Evolutionary conservation across 805 yeast genomes (phyloP), one percentile per base, ranked within the genome.

Genomic region (Helenozyma baotianmanensis): DNA sequence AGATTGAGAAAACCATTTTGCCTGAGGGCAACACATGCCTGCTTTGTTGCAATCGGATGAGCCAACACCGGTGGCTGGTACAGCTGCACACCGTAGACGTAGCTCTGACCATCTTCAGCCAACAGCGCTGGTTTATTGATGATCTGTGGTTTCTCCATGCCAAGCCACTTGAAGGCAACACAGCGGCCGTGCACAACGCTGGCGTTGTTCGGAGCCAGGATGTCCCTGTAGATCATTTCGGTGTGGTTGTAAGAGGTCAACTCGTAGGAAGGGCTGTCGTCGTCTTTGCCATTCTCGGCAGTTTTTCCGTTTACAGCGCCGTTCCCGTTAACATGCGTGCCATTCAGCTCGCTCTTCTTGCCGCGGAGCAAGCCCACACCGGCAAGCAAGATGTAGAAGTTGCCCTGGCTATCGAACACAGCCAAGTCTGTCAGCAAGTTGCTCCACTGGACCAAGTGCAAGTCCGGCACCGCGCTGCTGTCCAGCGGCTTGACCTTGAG

Each of bases 371-470:
- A 49, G 3, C 66, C 64, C 3, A 66, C 70, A 2, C 72, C 72
- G 3, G 72, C 66, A 18, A 66, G 38, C 26, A 63, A 43, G 7
- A 67, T 56, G 43, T 58, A 65, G 36, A 67, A 63, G 40, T 80
- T 76, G 2, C 96, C 96, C 23, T 66, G 52, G 14, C 68, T 70
- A 54, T 89, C 97, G 27, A 83, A 68, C 3, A 83, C 74, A 2
- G 94, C 94, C 29, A 92, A 67, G 50, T 89, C 95, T 36, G 83
- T 78, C 27, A 90, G 90, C 1, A 80, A 64, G 29, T 78, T 76
- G 38, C 92, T 80, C 88, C 96, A 92, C 24, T 72, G 62, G 5
- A 86, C 72, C 16, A 68, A 49, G 1, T 67, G 47, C 6, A 76
- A 50, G 34, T 57, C 61, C 26, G 68, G 68, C 25, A 30, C 35